phyloP scores from a whole-genome alignment of 306 rosid species.

The Nissolia schottii region DNA sequence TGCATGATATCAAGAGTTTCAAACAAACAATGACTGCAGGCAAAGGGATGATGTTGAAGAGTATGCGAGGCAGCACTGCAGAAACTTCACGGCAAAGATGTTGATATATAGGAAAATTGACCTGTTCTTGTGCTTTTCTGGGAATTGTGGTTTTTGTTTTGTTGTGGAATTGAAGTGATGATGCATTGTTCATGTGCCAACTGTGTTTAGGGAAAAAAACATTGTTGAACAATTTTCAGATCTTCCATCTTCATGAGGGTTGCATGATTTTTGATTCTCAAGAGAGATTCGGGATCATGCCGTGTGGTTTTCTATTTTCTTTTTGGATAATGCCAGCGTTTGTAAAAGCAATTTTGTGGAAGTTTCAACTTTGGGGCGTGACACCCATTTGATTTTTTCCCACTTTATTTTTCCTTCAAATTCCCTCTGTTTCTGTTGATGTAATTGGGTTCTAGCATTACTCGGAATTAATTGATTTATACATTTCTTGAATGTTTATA shows the following conservation, averaged over 20 bases:
- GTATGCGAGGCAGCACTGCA: too few relatives aligned
- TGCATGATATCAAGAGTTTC: too few relatives aligned
- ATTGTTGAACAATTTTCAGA: not conserved
- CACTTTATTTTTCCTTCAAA: conserved; percentile 17
- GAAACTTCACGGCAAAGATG: too few relatives aligned
- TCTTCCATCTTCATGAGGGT: not conserved
- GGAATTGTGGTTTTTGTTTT: conserved; percentile 16
- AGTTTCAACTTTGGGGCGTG: conserved; percentile 19
- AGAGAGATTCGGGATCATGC: not conserved
- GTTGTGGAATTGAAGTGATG: not conserved
- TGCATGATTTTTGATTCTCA: not conserved
- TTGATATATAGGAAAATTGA: too few relatives aligned
- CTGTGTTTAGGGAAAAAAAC: not conserved
- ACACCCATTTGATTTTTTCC: conserved; percentile 10
- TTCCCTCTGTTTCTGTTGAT: conserved; percentile 4
- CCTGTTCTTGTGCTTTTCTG: not conserved
- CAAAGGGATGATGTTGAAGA: too few relatives aligned
- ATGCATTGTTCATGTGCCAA: conserved; percentile 8
- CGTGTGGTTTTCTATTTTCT: conserved; percentile 37
- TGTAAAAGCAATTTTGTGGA: conserved; percentile 19
- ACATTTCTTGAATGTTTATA: not conserved
- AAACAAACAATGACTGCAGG: too few relatives aligned
- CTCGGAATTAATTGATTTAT: too few relatives aligned
- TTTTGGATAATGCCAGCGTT: conserved; percentile 25
- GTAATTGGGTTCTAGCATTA: too few relatives aligned